Evolutionary conservation across 257 asterid species (phyloP), one percentile per base, ranked within the genome.

Genomic region (Ajuga chamaepitys): DNA sequence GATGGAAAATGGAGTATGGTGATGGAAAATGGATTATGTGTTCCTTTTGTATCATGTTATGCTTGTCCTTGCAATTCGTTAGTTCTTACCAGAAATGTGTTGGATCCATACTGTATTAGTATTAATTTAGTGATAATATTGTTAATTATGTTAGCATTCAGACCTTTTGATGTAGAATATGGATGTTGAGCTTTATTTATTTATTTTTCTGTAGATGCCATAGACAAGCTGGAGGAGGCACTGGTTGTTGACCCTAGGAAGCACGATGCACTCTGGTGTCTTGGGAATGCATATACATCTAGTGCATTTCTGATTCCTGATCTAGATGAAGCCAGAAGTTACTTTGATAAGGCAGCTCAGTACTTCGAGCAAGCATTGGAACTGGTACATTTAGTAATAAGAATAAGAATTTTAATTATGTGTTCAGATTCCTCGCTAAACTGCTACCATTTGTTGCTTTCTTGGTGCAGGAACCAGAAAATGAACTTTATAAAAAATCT

Each of bases 251-350:
- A 89, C 66, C 91, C 98, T 0, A 70, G 58, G 48, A 87, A 84
- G 81, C 89, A 82, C 24, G 95, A 92, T 30, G 79, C 95, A 0
- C 78, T 89, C 44, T 92, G 98, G 98, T 82, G 89, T 76, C 83
- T 87, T 46, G 98, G 98, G 12, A 92, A 92, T 77, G 98, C 97
- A 42, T 76, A 87, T 54, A 89, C 96, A 30, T 77, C 98, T 28
- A 74, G 71, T 71, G 97, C 86, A 28, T 87, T 89, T 75, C 60
- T 85, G 77, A 83, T 75, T 73, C 88, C 98, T 1, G 88, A 87
- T 59, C 72, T 74, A 61, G 91, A 76, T 10, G 94, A 83, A 69
- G 97, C 98, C 25, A 80, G 46, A 64, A 68, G 28, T 75, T 77
- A 48, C 55, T 92, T 92, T 47, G 93, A 85, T 45, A 82, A 73